phyloP scores from a whole-genome alignment of 2,329 filamentous ascomycete genomes.

The Fusarium sp. region DNA sequence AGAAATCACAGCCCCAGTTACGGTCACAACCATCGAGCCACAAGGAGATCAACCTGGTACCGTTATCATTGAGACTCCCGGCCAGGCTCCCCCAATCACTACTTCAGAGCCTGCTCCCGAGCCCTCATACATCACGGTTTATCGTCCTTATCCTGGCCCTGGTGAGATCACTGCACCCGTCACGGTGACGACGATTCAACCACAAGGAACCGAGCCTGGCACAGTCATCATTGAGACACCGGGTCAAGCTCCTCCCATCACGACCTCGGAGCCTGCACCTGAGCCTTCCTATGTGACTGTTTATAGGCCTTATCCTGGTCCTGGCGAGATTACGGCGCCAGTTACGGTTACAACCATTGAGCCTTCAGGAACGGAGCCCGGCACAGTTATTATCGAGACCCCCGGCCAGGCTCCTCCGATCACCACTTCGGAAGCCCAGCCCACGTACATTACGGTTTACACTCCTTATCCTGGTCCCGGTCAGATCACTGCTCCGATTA shows the following conservation, averaged over 20 bases:
- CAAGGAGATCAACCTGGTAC: background rate
- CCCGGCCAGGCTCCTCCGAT: constrained; percentile 1
- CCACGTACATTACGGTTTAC: background rate
- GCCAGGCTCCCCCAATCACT: background rate
- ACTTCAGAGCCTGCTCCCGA: background rate
- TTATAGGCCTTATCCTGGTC: constrained; percentile 7
- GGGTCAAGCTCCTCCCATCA: background rate
- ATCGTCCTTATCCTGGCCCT: background rate
- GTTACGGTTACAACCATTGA: constrained; percentile 8
- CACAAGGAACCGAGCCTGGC: constrained; percentile 2
- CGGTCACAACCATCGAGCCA: background rate
- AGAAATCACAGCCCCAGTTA: background rate
- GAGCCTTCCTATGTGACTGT: constrained; percentile 4
- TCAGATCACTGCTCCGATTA: background rate
- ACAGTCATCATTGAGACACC: constrained; percentile 27
- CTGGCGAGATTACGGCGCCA: constrained; percentile 10
- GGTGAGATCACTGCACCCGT: background rate
- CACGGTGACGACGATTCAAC: constrained; percentile 5
- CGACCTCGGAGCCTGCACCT: background rate
- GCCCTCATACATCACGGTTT: background rate
- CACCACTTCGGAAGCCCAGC: background rate
- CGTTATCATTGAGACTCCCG: background rate
- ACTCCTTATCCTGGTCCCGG: background rate
- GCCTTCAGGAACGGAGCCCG: constrained; percentile 14
- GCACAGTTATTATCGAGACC: constrained; percentile 29